phyloP scores from a whole-genome alignment of 2,329 filamentous ascomycete genomes.

The Drechslera avenae region DNA sequence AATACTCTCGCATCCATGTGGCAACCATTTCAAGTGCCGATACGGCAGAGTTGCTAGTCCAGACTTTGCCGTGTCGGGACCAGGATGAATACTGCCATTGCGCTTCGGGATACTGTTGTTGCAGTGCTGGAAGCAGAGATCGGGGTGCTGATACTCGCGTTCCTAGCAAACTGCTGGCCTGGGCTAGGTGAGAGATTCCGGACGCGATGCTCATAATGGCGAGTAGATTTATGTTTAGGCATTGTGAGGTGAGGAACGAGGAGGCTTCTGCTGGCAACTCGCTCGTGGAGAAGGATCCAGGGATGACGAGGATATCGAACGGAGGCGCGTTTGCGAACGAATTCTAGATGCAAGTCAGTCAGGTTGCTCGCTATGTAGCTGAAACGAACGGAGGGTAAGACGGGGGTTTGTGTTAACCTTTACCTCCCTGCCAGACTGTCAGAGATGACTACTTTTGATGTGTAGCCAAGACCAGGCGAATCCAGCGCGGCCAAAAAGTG shows the following conservation, averaged over 20 bases:
- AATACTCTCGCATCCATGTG: constrained; percentile 45
- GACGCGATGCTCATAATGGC: constrained; percentile 43
- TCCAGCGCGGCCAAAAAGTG: constrained; percentile 41
- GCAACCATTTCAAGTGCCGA: constrained; percentile 42
- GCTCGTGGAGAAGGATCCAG: constrained; percentile 35
- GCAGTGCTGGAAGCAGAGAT: constrained; percentile 32
- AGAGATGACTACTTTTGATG: constrained; percentile 32
- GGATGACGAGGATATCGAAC: constrained; percentile 44
- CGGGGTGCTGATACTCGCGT: constrained; percentile 36
- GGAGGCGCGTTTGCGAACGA: constrained; percentile 43
- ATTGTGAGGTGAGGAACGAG: constrained; percentile 36
- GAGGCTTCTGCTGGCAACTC: constrained; percentile 30
- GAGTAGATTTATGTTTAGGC: constrained; percentile 27
- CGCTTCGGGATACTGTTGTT: constrained; percentile 36
- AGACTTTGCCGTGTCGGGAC: constrained; percentile 40
- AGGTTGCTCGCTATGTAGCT: background rate
- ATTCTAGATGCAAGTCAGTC: constrained; percentile 36
- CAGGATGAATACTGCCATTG: constrained; percentile 38
- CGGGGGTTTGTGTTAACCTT: constrained; percentile 43
- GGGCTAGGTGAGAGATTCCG: constrained; percentile 36
- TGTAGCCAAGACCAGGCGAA: constrained; percentile 38
- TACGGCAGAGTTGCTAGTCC: constrained; percentile 41
- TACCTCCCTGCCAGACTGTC: constrained; percentile 45
- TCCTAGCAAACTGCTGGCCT: constrained; percentile 35
- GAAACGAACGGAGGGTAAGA: constrained; percentile 9